Percentiles rank a stretch among this genome's conserved stretches.
Conservation (phyloP, 805 yeast species). For the Candida endomychidarum region DNA sequence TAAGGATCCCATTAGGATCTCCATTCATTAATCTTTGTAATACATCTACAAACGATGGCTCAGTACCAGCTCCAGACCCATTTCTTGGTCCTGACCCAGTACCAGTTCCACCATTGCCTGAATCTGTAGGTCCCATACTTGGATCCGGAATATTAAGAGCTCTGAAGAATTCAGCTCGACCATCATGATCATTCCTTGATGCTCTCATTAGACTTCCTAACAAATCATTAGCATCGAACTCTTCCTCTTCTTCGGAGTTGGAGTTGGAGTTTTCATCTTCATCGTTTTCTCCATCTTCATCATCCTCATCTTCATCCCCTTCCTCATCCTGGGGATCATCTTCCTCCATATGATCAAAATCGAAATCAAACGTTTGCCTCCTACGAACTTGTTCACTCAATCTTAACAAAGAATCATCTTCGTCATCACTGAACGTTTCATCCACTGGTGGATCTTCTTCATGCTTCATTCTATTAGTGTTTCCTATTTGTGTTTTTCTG, state of each 20-base stretch:
- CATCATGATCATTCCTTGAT: slow-evolving; percentile 14
- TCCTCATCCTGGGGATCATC: not conserved
- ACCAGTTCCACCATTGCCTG: too few species aligned
- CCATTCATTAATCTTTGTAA: slow-evolving; percentile 36
- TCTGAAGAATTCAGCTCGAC: slow-evolving; percentile 24
- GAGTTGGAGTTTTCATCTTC: slow-evolving; percentile 18
- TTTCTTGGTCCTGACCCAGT: too few species aligned
- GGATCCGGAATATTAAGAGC: slow-evolving; percentile 23
- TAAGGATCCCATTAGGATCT: slow-evolving; percentile 17
- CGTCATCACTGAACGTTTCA: slow-evolving; percentile 19
- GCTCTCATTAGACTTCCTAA: slow-evolving; percentile 21
- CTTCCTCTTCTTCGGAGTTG: slow-evolving; percentile 14
- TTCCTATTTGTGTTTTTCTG: not conserved
- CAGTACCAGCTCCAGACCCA: not conserved
- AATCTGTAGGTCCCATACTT: too few species aligned
- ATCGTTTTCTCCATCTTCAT: slow-evolving; percentile 22
- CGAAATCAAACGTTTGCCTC: too few species aligned
- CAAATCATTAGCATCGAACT: slow-evolving; percentile 17
- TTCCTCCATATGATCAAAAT: slow-evolving; percentile 9
- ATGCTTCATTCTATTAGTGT: too few species aligned
- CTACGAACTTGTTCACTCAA: slow-evolving; percentile 37
- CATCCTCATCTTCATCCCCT: slow-evolving; percentile 6
- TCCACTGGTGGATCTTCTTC: slow-evolving; percentile 14
- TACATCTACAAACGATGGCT: slow-evolving; percentile 30
- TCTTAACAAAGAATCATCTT: slow-evolving; percentile 32